Evolutionary conservation across 2,329 filamentous ascomycete genomes (phyloP).

Genomic region (Leptographium flavum): DNA sequence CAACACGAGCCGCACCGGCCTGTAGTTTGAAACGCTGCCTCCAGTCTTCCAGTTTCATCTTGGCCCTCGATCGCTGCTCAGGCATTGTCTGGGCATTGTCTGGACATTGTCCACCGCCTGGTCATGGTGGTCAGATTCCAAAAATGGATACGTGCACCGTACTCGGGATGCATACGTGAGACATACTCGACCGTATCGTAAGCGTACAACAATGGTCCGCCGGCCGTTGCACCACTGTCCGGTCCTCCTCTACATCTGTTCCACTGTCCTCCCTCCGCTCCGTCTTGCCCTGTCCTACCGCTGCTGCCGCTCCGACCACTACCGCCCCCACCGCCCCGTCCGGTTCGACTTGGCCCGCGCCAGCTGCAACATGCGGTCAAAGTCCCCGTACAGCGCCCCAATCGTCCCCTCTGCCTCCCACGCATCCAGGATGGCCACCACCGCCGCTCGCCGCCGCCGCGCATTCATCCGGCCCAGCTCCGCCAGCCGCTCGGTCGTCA

Average conservation of each 20-base stretch:
- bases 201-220: no score
- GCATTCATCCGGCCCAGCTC: conserved; percentile 46
- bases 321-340: conserved; percentile 7
- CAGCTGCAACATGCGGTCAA: conserved; percentile 45
- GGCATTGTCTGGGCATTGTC: neutral
- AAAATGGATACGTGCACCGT: no score
- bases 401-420: conserved; percentile 50
- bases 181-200: no score
- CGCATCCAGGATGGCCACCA: conserved; percentile 46
- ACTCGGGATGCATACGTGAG: no score
- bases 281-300: no score
- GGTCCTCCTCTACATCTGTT: no score
- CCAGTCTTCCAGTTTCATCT: neutral
- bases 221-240: no score
- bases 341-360: conserved; percentile 30
- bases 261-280: no score
- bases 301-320: no score
- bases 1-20: neutral
- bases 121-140: no score
- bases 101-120: no score
- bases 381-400: conserved; percentile 47
- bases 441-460: conserved; percentile 43
- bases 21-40: neutral
- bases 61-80: neutral
- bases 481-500: conserved; percentile 41